These are phyloP conservation scores for Phytophthora megakarya DNA, from an alignment of 352 stramenopile species.

Conservation along the genomic window DNA sequence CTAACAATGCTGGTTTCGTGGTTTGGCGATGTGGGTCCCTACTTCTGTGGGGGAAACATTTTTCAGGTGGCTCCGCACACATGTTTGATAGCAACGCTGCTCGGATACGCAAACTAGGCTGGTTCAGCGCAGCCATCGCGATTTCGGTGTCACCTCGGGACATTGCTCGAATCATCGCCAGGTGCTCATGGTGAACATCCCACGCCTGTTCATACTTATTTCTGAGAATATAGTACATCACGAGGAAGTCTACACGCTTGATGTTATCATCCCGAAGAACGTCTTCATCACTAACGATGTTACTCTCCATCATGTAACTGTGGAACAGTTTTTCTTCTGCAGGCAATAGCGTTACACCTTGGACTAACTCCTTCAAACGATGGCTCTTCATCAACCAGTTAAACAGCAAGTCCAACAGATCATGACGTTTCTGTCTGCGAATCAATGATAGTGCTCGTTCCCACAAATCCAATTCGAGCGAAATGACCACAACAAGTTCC, in stretches of 20 bases:
- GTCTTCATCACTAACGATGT: constrained; percentile 49
- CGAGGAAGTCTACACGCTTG: constrained; percentile 74
- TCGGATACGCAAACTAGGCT: constrained; percentile 70
- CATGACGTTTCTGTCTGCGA: constrained; percentile 55
- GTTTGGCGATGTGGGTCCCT: constrained; percentile 28
- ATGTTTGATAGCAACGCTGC: constrained; percentile 69
- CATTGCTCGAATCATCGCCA: constrained; percentile 69
- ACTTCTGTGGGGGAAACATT: constrained; percentile 40
- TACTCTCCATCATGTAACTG: constrained; percentile 75
- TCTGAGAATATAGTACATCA: constrained; percentile 86
- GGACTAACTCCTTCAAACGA: constrained; percentile 76
- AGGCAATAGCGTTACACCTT: constrained; percentile 55
- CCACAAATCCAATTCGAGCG: constrained; percentile 77
- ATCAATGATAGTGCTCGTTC: constrained; percentile 70
- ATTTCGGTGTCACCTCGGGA: constrained; percentile 69
- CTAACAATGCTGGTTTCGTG: constrained; percentile 28
- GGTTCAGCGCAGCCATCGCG: constrained; percentile 56
- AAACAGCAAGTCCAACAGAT: constrained; percentile 69
- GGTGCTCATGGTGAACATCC: constrained; percentile 76
- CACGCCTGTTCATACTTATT: constrained; percentile 77
- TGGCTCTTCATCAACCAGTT: constrained; percentile 76
- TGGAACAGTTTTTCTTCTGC: constrained; percentile 69
- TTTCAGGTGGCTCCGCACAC: constrained; percentile 55
- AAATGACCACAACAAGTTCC: constrained; percentile 78
- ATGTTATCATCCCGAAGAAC: constrained; percentile 72